A percentile compares a stretch with the other conserved stretches of the same genome.
These are phyloP conservation scores for Dactylorhiza incarnata DNA, from an alignment of 106 monocot species.

Conservation along the genomic window DNA sequence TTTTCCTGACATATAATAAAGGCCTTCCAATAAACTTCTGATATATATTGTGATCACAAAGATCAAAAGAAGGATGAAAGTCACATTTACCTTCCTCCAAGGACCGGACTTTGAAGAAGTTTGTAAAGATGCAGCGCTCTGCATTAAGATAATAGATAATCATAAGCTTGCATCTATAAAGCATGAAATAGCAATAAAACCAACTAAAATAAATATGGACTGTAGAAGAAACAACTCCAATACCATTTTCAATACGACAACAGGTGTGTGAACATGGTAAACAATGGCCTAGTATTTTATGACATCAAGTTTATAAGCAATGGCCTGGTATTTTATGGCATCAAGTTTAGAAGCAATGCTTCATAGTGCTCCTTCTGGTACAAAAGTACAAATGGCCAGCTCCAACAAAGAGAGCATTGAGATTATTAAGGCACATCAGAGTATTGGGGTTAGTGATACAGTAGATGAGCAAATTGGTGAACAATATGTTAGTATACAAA, in stretches of 20 bases:
- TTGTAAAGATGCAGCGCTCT: conserved; percentile 15
- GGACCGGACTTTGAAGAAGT: conserved; percentile 27
- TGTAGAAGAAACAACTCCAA: neutral
- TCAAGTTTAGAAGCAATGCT: neutral
- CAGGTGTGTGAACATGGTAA: neutral
- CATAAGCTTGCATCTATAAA: neutral
- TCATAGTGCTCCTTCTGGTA: neutral
- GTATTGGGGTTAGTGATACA: too few species aligned
- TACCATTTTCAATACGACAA: neutral
- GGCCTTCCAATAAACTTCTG: neutral
- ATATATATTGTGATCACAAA: neutral
- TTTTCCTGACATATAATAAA: neutral
- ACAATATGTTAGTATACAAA: too few species aligned
- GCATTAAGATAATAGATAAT: conserved; percentile 11
- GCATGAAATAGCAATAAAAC: neutral
- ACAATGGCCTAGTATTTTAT: too few species aligned
- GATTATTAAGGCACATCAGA: neutral
- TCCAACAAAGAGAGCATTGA: neutral
- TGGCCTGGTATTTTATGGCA: neutral
- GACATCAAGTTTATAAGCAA: neutral
- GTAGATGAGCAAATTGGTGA: too few species aligned
- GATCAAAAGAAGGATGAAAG: neutral
- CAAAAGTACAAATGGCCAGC: neutral
- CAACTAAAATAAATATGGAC: neutral
- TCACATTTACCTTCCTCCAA: conserved; percentile 25